Evolutionary conservation across 1,284 basidiomycete species (phyloP), one percentile per base, ranked within the genome.

Genomic region (Exobasidium rhododendri): DNA sequence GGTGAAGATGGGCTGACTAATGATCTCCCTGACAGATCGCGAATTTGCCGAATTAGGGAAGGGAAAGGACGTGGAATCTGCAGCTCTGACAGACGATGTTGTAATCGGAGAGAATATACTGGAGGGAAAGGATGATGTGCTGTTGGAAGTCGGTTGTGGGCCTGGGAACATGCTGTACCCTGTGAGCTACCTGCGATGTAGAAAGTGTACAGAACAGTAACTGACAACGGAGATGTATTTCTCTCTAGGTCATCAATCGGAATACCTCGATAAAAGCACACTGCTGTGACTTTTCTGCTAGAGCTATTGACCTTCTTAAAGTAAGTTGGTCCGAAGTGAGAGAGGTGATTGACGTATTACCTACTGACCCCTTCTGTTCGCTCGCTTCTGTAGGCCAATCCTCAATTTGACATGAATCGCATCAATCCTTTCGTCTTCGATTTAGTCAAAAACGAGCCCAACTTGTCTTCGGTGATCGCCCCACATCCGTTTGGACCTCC

Each of bases 401-500:
- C 77, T 0, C 20, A 29, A 0, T 76, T 74, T 66, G 58, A 68
- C 29, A 20, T 65, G 0, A 46, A 57, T 0, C 62, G 74, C 2
- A 69, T 80, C 4, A 70, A 81, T 52, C 71, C 80, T 7, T 81
- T 81, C 54, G 77, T 81, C 7, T 73, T 73, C 58, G 80, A 81
- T 61, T 66, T 55, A 17, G 52, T 81, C 13, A 67, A 71, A 13
- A 31, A 61, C 47, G 31, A 52, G 13, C 28, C 22, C 13, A 20
- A 13, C 13, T 43, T 57, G 6, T 6, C 29, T 24, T 22, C n/a
- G 3, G 11, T 10, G 20, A 11, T 56, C 14, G 22, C n/a, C 10
- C 4, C 50, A 4, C 61, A 61, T 29, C 43, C 58, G 29, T 62
- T 62, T 46, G 61, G 58, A 10, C 57, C 29, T n/a, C 61, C 61